A percentile compares a stretch with the other conserved stretches of the same genome.
These are phyloP conservation scores for Podospora tetraspora DNA, from an alignment of 495 filamentous ascomycete genomes.

Conservation along the genomic window DNA sequence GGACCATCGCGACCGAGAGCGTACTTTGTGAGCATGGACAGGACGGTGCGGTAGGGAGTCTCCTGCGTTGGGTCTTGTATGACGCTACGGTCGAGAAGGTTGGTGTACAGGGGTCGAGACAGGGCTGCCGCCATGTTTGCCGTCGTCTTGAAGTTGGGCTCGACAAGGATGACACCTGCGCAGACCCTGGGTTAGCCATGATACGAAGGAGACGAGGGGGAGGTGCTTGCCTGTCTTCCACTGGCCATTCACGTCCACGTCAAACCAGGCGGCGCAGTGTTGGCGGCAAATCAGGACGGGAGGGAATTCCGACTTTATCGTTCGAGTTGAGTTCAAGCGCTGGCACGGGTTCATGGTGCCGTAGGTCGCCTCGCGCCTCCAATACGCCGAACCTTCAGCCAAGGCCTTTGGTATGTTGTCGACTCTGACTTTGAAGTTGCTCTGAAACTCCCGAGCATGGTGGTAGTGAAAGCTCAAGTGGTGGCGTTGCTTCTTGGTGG, in stretches of 20 bases:
- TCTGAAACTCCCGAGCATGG: not conserved
- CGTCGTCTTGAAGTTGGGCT: not conserved
- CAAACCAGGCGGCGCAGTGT: not conserved
- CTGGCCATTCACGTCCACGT: not conserved
- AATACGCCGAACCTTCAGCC: not conserved
- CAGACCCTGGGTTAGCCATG: not conserved
- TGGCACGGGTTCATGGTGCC: not conserved
- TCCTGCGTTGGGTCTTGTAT: not conserved
- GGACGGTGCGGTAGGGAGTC: not conserved
- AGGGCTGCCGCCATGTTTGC: not conserved
- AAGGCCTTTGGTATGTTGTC: not conserved
- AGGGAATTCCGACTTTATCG: not conserved
- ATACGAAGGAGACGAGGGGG: not conserved
- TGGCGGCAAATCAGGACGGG: not conserved
- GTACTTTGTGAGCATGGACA: not conserved
- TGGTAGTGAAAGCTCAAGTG: not conserved
- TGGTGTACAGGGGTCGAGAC: not conserved
- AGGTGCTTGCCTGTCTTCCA: not conserved
- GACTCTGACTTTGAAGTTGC: fast-evolving
- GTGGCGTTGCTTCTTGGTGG: not conserved
- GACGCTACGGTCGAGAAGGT: not conserved
- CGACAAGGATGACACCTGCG: not conserved
- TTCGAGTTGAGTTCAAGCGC: not conserved
- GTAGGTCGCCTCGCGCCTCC: not conserved
- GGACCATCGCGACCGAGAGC: too few species aligned